phyloP scores from a whole-genome alignment of 192 early-diverging fungal genomes.

The Glomus cerebriforme region DNA sequence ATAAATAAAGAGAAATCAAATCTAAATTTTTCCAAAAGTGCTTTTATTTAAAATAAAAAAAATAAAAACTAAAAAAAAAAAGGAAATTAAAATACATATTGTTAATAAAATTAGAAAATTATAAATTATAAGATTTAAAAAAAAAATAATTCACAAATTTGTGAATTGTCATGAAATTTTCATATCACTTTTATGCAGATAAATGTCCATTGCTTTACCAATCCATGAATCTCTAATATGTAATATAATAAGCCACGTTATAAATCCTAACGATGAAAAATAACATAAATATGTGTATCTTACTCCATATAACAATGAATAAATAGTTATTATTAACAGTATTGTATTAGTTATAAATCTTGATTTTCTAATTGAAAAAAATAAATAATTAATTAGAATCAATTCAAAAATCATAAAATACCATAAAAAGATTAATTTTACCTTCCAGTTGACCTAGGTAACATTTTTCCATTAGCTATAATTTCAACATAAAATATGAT shows the following conservation, averaged over 20 bases:
- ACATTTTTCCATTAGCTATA: slow-evolving; percentile 54
- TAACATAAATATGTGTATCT: slow-evolving; percentile 31
- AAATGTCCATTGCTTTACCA: slow-evolving; percentile 23
- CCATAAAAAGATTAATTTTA: not conserved
- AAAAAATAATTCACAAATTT: no score
- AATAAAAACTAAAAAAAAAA: not conserved
- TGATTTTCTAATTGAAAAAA: not conserved
- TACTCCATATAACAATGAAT: slow-evolving; percentile 29
- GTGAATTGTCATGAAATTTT: not conserved
- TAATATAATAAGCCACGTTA: slow-evolving; percentile 30
- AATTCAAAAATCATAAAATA: not conserved
- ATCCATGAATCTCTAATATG: slow-evolving; percentile 18
- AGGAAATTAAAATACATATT: no score
- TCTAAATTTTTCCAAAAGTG: not conserved
- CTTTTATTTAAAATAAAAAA: not conserved
- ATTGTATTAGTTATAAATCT: slow-evolving; percentile 6
- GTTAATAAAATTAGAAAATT: no score
- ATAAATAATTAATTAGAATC: not conserved
- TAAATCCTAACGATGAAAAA: slow-evolving; percentile 21
- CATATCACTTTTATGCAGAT: slow-evolving; percentile 16
- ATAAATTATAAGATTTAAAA: no score
- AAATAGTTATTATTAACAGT: slow-evolving; percentile 20
- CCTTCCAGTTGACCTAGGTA: slow-evolving; percentile 53
- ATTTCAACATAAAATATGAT: slow-evolving; percentile 62
- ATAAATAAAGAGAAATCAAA: not conserved